These are phyloP conservation scores for Dothistroma pini DNA, from an alignment of 2,329 filamentous ascomycete species.

Conservation along the genomic window DNA sequence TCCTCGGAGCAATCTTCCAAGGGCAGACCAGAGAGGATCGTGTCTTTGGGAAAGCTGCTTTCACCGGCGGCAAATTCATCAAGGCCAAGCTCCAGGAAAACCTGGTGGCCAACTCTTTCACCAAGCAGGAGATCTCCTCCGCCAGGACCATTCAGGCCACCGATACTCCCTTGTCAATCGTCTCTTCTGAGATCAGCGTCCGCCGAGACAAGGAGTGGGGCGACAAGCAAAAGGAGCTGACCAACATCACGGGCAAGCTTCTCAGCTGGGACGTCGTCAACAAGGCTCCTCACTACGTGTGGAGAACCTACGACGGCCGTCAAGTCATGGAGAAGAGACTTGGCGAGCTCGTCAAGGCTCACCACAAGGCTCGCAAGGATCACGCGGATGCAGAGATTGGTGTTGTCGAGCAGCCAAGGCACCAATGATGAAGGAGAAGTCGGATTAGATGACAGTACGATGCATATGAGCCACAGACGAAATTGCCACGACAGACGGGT, in stretches of 20 bases:
- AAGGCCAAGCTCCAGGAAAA: conserved; percentile 93
- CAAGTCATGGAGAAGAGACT: conserved; percentile 75
- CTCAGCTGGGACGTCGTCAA: conserved; percentile 82
- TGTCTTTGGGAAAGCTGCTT: conserved; percentile 73
- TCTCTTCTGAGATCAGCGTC: conserved; percentile 75
- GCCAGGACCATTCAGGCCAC: conserved; percentile 74
- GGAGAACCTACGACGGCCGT: conserved; percentile 70
- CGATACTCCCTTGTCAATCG: conserved; percentile 71
- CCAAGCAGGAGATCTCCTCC: conserved; percentile 74
- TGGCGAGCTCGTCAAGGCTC: conserved; percentile 58
- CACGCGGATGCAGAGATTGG: conserved; percentile 3
- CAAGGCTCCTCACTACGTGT: conserved; percentile 80
- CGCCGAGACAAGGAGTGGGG: conserved; percentile 70
- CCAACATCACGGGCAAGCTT: conserved; percentile 73
- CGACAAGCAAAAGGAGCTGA: conserved; percentile 78
- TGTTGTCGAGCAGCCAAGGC: background rate
- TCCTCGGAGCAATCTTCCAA: conserved; percentile 75
- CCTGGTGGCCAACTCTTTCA: conserved; percentile 78
- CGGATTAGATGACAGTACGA: conserved; percentile 1
- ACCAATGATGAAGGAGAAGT: background rate
- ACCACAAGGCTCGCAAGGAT: conserved; percentile 15
- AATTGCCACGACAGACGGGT: background rate
- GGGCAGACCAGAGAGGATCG: conserved; percentile 79
- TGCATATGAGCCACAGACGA: conserved; percentile 5
- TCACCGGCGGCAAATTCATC: conserved; percentile 77